A percentile compares a stretch with the other conserved stretches of the same genome.
These are phyloP conservation scores for Epithemia pelagica DNA, from an alignment of 108 stramenopile genomes.

Conservation along the genomic window DNA sequence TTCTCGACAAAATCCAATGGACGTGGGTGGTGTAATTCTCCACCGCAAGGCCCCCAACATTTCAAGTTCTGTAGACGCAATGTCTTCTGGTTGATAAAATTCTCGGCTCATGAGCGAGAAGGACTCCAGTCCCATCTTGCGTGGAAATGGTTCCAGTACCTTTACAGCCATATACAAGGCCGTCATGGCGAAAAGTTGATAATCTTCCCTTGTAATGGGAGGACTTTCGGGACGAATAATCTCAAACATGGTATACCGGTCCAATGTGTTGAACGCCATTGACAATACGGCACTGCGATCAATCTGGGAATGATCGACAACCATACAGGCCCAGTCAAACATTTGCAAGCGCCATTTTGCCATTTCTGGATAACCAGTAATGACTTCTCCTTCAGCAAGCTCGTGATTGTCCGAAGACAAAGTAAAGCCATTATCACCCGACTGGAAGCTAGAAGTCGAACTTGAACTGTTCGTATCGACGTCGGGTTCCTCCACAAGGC, in stretches of 20 bases:
- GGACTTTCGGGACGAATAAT: neutral
- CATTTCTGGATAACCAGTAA: neutral
- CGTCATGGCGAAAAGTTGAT: constrained; percentile 66
- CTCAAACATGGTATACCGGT: constrained; percentile 37
- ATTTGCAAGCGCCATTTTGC: constrained; percentile 28
- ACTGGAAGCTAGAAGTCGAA: too few species aligned
- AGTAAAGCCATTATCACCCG: too few species aligned
- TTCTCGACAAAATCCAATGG: constrained; percentile 24
- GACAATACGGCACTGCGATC: constrained; percentile 32
- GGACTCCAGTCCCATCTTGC: constrained; percentile 15
- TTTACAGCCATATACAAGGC: constrained; percentile 66
- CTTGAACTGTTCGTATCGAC: too few species aligned
- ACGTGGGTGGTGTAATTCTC: constrained; percentile 45
- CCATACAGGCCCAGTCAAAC: constrained; percentile 25
- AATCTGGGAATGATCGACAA: constrained; percentile 12
- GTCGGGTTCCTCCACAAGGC: neutral
- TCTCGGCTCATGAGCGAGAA: constrained; percentile 51
- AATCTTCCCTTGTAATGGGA: constrained; percentile 41
- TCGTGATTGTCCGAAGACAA: too few species aligned
- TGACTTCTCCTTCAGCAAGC: too few species aligned
- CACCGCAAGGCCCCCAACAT: constrained; percentile 47
- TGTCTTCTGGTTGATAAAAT: constrained; percentile 42
- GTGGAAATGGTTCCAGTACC: constrained; percentile 22
- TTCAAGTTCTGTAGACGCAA: constrained; percentile 41
- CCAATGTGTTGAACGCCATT: constrained; percentile 57